Base-by-base conservation (phyloP, 2,329 filamentous ascomycete genomes). In the Dactylellina leptospora region DNA sequence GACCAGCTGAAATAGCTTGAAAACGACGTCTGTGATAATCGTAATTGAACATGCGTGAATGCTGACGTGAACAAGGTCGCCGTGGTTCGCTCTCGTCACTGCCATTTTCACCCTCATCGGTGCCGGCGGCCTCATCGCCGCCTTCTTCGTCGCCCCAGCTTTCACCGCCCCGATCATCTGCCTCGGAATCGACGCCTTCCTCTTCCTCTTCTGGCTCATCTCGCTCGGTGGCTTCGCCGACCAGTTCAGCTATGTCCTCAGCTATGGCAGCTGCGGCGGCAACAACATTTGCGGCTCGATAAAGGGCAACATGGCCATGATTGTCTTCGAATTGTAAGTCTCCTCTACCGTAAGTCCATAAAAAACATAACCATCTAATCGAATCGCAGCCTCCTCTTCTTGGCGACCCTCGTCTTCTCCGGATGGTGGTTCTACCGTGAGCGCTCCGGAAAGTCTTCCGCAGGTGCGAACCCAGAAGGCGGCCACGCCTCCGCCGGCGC, bases 21-120 rank as follows among this genome's bases (percentile, higher is more conserved):
- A n/a, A n/a, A n/a, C n/a, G n/a, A n/a, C n/a, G n/a, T n/a, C n/a
- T n/a, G n/a, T n/a, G n/a, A n/a, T n/a, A n/a, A n/a, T n/a, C n/a
- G n/a, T n/a, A n/a, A n/a, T n/a, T n/a, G n/a, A n/a, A n/a, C n/a
- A n/a, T n/a, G n/a, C n/a, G n/a, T n/a, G n/a, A n/a, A n/a, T n/a
- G n/a, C n/a, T n/a, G n/a, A n/a, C n/a, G n/a, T n/a, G n/a, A 9
- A 25, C 23, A 13, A 77, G 75, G 75, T 74, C 60, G 25, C 59
- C 74, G 10, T 51, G 56, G 16, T 66, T 77, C 45, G 40, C 38
- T 20, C 62, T 77, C 10, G 74, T 75, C 11, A 74, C 74, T 11
- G 60, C 74, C 1, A 83, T 85, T 83, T 83, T 76, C 79, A 80
- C 81, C 79, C 77, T 79, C 28, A 59, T 75, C 47, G 74, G 74